These are phyloP conservation scores for Aspergillus costaricaensis DNA, from an alignment of 2,329 filamentous ascomycete genomes.

Conservation along the genomic window DNA sequence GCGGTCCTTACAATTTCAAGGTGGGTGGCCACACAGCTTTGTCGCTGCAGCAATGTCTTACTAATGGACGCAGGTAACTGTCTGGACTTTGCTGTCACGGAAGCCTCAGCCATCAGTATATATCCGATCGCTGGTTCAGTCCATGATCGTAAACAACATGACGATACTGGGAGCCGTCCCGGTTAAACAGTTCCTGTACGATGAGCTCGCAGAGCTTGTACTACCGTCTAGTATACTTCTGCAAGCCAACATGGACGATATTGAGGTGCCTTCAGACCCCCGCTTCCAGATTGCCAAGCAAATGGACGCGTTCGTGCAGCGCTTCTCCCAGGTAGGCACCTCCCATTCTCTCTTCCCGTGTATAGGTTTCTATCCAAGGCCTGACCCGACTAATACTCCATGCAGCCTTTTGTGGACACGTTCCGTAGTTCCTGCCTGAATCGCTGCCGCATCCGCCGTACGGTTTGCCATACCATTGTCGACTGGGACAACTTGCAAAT, in stretches of 20 bases:
- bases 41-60: background rate
- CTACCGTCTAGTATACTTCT: constrained; percentile 72
- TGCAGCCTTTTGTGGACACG: constrained; percentile 77
- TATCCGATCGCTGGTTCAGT: constrained; percentile 76
- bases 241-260: constrained; percentile 71
- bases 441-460: constrained; percentile 81
- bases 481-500: constrained; percentile 83
- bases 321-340: constrained; percentile 49
- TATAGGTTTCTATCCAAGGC: background rate
- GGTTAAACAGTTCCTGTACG: constrained; percentile 73
- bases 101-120: constrained; percentile 83
- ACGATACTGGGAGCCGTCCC: constrained; percentile 67
- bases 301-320: constrained; percentile 69
- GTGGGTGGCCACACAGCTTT: constrained; percentile 43
- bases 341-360: background rate
- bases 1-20: constrained; percentile 68
- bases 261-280: constrained; percentile 73
- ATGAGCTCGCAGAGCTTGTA: constrained; percentile 76
- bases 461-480: constrained; percentile 78
- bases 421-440: constrained; percentile 87
- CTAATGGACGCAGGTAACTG: constrained; percentile 60
- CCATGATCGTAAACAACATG: constrained; percentile 72
- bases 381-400: constrained; percentile 15
- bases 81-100: constrained; percentile 72
- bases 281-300: constrained; percentile 70